Evolutionary conservation across 108 stramenopile genomes (phyloP).

Genomic region (Pseudonitzschia delicatissima): DNA sequence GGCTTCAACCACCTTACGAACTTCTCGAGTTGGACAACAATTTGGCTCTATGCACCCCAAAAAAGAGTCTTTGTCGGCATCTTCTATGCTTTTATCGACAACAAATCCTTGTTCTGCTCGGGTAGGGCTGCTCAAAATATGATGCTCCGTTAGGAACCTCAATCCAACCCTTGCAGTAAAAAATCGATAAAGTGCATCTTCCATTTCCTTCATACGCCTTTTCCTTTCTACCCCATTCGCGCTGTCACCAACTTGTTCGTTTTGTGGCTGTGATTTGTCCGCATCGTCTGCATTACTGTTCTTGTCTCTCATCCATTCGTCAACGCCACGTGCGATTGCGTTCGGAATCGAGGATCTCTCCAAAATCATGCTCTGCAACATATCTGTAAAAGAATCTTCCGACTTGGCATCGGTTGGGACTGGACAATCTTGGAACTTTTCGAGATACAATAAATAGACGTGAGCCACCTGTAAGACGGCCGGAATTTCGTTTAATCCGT

Average conservation of each 20-base stretch:
- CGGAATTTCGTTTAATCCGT: constrained; percentile 58
- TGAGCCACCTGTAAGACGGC: constrained; percentile 70
- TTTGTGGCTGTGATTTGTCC: constrained; percentile 2
- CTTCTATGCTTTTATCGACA: constrained; percentile 12
- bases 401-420: constrained; percentile 50
- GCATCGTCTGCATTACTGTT: constrained; percentile 2
- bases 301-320: constrained; percentile 29
- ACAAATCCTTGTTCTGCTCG: constrained; percentile 14
- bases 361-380: constrained; percentile 48
- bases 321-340: constrained; percentile 65
- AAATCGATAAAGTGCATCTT: constrained; percentile 85
- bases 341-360: constrained; percentile 77
- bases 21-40: constrained; percentile 70
- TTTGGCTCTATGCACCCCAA: constrained; percentile 75
- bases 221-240: constrained; percentile 21
- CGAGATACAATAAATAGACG: constrained; percentile 69
- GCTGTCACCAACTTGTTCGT: neutral
- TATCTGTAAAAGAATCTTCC: constrained; percentile 64
- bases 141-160: constrained; percentile 89
- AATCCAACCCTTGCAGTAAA: constrained; percentile 90
- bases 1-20: constrained; percentile 50
- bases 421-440: constrained; percentile 57
- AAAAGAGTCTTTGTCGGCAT: constrained; percentile 18
- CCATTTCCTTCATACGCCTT: constrained; percentile 72
- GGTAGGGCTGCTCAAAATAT: constrained; percentile 56